Base-by-base conservation (phyloP, 495 filamentous ascomycete genomes). In the Penicillium roqueforti region DNA sequence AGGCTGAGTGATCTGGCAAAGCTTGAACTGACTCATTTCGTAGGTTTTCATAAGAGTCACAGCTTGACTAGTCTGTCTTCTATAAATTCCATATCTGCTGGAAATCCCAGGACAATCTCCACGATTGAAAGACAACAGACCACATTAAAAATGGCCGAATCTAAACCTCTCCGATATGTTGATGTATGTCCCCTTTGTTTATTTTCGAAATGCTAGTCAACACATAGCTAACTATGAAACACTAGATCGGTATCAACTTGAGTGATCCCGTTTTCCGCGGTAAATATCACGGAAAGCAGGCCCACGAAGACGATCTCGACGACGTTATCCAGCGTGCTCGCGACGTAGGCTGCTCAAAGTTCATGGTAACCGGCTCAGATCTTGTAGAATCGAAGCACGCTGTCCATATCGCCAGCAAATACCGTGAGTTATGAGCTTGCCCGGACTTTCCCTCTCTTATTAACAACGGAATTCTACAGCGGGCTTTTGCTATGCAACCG, bases 321-420 rank as follows among this genome's bases (percentile, higher is more conserved):
- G 83, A 83, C 46, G 88, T 97, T 10, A 67, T 98, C 4, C 75
- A 85, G 53, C 80, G 93, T 43, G 91, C 90, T 4, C 63, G 77
- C 18, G 81, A 87, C 46, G 83, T 83, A 1, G 95, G 93, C 28
- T 95, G 91, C 64, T 67, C 76, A 29, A 97, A 95, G 59, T 83
- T 97, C 57, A 91, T 98, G 76, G 83, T 97, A 8, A 98, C 93
- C 2, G 93, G 93, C n/a, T 92, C 88, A 0, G 87, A 91, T 61
- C 80, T 97, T 37, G 76, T 81, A 38, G 88, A 91, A 61, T 92
- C 89, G 1, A 68, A 78, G 39, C 76, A 85, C 58, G 93, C 91
- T 0, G 71, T 97, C 10, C 70, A 85, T 37, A 76, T 98, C 38
- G 83, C 89, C 16, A 68, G 80, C 54, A 75, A 85, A 59, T 84